These are phyloP conservation scores for Diaporthe sp. DNA, from an alignment of 2,329 filamentous ascomycete genomes.

Conservation along the genomic window DNA sequence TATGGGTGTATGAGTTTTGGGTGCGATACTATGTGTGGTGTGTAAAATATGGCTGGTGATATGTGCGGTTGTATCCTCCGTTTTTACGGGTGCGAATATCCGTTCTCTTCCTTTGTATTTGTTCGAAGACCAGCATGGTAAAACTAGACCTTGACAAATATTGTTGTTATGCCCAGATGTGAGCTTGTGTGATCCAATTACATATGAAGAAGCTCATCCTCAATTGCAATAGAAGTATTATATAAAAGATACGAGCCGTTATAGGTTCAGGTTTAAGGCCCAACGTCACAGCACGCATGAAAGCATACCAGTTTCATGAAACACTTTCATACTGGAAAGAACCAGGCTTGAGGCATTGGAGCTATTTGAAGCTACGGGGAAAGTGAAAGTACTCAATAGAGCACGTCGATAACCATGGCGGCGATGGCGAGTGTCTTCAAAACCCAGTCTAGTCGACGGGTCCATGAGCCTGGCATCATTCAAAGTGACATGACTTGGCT, in stretches of 20 bases:
- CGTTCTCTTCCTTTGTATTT: no score
- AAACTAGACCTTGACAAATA: no score
- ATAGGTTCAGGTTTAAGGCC: no score
- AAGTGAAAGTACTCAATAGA: background rate
- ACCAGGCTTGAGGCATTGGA: background rate
- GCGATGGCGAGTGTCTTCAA: background rate
- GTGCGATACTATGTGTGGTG: no score
- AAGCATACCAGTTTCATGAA: no score
- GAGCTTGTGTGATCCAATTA: background rate
- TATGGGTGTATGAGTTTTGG: no score
- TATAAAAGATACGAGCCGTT: background rate
- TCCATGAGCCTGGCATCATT: background rate
- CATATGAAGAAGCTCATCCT: background rate
- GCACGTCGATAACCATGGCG: background rate
- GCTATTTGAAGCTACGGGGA: background rate
- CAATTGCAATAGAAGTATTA: background rate
- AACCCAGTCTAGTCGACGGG: background rate
- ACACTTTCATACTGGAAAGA: background rate
- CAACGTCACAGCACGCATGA: background rate
- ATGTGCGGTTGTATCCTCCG: no score
- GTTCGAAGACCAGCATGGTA: background rate
- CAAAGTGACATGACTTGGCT: background rate
- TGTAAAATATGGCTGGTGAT: no score
- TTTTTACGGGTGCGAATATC: no score
- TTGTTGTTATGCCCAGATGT: background rate